A percentile compares a stretch with the other conserved stretches of the same genome.
Conservation (phyloP, 257 asterid genomes). For the Thymus mandschuricus region DNA sequence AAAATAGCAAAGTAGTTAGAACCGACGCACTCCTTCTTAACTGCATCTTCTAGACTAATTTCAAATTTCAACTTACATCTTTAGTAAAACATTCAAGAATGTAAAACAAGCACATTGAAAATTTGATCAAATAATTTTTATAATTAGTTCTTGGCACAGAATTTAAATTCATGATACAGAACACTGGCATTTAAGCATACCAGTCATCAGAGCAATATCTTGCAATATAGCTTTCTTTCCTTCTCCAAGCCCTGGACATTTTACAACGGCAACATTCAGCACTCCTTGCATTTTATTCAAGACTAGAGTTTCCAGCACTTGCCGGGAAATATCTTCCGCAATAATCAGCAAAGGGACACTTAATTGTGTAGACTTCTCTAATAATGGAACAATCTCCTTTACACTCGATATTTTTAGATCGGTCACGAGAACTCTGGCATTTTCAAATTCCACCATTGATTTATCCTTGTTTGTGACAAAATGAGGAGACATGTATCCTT, state of each 20-base stretch:
- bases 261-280: constrained; percentile 78
- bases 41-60: constrained; percentile 6
- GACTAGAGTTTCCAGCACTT: constrained; percentile 82
- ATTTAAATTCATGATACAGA: neutral
- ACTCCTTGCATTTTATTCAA: constrained; percentile 75
- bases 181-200: constrained; percentile 36
- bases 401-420: constrained; percentile 73
- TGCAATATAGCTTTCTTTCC: constrained; percentile 89
- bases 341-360: constrained; percentile 86
- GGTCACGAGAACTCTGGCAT: constrained; percentile 85
- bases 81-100: constrained; percentile 2
- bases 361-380: constrained; percentile 91
- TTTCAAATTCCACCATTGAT: constrained; percentile 81
- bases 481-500: constrained; percentile 92
- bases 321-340: constrained; percentile 81
- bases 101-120: neutral
- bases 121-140: neutral
- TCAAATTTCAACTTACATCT: neutral
- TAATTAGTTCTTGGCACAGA: neutral
- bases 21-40: neutral
- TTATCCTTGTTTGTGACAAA: constrained; percentile 76
- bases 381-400: constrained; percentile 77
- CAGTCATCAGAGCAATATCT: constrained; percentile 96
- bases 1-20: constrained; percentile 25
- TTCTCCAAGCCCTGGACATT: constrained; percentile 83